Evolutionary conservation across 441 rosid species (phyloP), one percentile per base, ranked within the genome.

Genomic region (Pelargonium citronellum): DNA sequence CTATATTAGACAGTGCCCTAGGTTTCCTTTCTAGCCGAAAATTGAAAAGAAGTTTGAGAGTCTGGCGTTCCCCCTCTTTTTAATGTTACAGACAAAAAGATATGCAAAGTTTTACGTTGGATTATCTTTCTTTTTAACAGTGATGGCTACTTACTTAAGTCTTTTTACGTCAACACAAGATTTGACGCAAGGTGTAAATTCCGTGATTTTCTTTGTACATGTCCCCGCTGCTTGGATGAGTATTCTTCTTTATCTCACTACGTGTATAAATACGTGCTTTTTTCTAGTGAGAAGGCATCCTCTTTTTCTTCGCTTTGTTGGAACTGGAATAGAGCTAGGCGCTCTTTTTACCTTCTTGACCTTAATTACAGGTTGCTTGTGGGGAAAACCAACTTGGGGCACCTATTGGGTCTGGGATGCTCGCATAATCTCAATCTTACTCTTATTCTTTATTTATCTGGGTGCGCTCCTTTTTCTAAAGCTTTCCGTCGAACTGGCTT

Each of bases 221-320:
- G 63, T 57, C 24, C 63, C 22, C 4, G 24, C 63, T 0, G 17
- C 63, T 57, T 15, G 17, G 17, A 57, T 57, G 63, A 57, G 64
- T 17, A 10, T 58, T 58, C 24, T 17, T 58, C 24, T 58, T 58
- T 58, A 58, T 58, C 20, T 58, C 27, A 24, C 64, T 58, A 58
- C 27, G 27, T 7, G 24, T 17, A 58, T 58, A 19, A 58, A 37
- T 7, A 37, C 41, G 11, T 12, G 27, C 64, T 58, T 58, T 19
- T 58, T 58, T 11, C 64, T 58, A 58, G 9, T 17, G 27, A 58
- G 24, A 58, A 58, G 24, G 24, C 63, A 57, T 16, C 63, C 63
- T 22, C 24, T 57, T 8, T 8, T 1, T 39, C 63, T 57, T 57
- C 22, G 11, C 17, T 57, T 10, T 57, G 17, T 9, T 22, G 63